Percentiles rank a stretch among this genome's conserved stretches.
Evolutionary conservation across 169 alveolate genomes (phyloP).

Genomic region (Eimeria mitis): DNA sequence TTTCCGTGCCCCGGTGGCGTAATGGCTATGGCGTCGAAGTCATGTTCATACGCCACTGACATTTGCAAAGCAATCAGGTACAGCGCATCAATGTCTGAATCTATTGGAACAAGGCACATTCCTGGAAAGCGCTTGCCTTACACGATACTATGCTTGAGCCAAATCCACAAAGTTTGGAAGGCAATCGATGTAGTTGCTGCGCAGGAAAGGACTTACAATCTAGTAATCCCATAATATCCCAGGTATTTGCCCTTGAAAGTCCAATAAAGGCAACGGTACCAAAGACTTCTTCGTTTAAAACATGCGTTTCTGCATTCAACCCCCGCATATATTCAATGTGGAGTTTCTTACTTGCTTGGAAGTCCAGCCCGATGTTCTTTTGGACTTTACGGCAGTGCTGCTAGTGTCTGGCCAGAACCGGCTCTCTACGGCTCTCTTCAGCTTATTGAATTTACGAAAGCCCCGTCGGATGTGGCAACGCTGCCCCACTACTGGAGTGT

Average conservation of each 20-base stretch:
- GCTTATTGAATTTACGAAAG: background rate
- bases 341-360: background rate
- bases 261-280: conserved; percentile 81
- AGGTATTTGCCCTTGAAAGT: conserved; percentile 77
- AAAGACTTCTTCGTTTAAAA: conserved; percentile 69
- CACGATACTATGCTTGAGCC: background rate
- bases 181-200: background rate
- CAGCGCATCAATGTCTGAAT: background rate
- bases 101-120: background rate
- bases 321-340: background rate
- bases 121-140: background rate
- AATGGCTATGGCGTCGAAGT: conserved; percentile 77
- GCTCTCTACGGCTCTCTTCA: background rate
- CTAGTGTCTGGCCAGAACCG: background rate
- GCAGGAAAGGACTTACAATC: conserved; percentile 35
- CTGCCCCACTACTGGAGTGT: conserved; percentile 76
- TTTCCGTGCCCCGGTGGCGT: conserved; percentile 81
- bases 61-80: background rate
- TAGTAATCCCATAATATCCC: conserved; percentile 71
- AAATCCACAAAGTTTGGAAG: background rate
- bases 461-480: background rate
- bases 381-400: background rate
- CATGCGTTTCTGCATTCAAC: conserved; percentile 63
- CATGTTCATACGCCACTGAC: conserved; percentile 73
- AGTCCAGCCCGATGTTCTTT: background rate